Percentiles rank a stretch among this genome's conserved stretches.
Evolutionary conservation across 441 rosid genomes (phyloP).

Genomic region (Aquilaria agallochum): DNA sequence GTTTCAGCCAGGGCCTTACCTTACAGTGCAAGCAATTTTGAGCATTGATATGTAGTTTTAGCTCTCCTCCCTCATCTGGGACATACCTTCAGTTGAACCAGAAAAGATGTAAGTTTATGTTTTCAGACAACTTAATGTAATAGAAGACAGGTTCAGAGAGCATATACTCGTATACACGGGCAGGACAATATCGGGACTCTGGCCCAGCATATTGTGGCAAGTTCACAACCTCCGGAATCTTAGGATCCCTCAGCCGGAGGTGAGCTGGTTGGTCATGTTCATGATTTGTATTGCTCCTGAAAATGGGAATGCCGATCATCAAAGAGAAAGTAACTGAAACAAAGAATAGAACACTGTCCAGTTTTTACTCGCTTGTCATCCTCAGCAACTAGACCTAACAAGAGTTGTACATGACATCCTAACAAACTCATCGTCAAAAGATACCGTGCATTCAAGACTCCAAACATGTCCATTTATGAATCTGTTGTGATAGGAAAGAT

Average conservation of each 20-base stretch:
- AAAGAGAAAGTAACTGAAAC: slow-evolving; percentile 1
- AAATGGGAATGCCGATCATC: slow-evolving; percentile 7
- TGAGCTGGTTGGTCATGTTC: slow-evolving; percentile 92
- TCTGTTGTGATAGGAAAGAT: too few species aligned
- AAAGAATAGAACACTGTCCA: too few species aligned
- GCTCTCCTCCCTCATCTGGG: slow-evolving; percentile 58
- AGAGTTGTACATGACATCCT: too few species aligned
- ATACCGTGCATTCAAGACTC: too few species aligned
- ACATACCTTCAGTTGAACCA: slow-evolving; percentile 44
- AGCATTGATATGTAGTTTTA: slow-evolving; percentile 87
- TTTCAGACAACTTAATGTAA: slow-evolving; percentile 6
- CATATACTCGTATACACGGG: slow-evolving; percentile 91
- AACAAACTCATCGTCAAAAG: too few species aligned
- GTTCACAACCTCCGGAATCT: slow-evolving; percentile 65
- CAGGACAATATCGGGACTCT: slow-evolving; percentile 93
- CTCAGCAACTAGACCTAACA: too few species aligned
- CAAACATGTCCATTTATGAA: too few species aligned
- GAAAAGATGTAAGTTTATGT: neutral
- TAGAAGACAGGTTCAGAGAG: slow-evolving; percentile 6
- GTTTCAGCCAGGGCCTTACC: slow-evolving; percentile 33
- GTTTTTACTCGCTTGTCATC: too few species aligned
- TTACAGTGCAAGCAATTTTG: slow-evolving; percentile 97
- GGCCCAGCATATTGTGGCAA: slow-evolving; percentile 84
- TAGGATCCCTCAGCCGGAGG: slow-evolving; percentile 66
- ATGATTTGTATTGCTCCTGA: slow-evolving; percentile 97